Base-by-base conservation (phyloP, 78 protist genomes). In the Emiliania huxleyi region DNA sequence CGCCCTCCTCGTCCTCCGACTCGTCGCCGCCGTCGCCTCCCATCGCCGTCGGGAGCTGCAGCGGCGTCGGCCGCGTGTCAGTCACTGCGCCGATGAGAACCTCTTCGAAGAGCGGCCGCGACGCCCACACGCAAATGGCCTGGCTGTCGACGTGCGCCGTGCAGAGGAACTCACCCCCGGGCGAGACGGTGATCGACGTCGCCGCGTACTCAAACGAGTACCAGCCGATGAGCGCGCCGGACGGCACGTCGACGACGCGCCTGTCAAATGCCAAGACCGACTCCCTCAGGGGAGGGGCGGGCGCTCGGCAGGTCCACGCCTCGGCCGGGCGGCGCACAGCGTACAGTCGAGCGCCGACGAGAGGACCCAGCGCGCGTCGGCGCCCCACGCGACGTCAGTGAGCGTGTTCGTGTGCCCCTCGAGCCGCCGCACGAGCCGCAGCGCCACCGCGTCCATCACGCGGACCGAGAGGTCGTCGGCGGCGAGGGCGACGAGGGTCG, bases 91-190 rank as follows among this genome's bases (percentile, higher is more conserved):
- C 56, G 12, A 81, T 6, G 37, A 44, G 49, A 0, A 44, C 56
- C 5, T 4, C 1, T 2, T 37, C 0, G 89, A 81, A 81, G 56
- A 29, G 18, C 22, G 87, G 22, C 87, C 93, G 95, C 55, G 90
- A 83, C 33, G 92, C 97, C 90, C 97, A 96, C 12, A 96, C 69
- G 93, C 91, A 91, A 21, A 96, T 43, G 5, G 91, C 92, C 4
- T 48, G 19, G 22, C 77, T 42, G 90, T 84, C 91, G 11, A 81
- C 91, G 90, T 93, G 95, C 29, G 95, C 38, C 38, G 95, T 95
- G 33, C 94, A 93, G 11, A 94, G 18, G 26, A 91, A 93, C 44
- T 93, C 94, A 11, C 84, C 87, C 11, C 77, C 4, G 18, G 96
- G 95, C 4, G 88, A 37, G 91, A 94, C 94, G 15, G 90, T 1